phyloP scores from a whole-genome alignment of 2,329 filamentous ascomycete species.

The Mariannaea sp. region DNA sequence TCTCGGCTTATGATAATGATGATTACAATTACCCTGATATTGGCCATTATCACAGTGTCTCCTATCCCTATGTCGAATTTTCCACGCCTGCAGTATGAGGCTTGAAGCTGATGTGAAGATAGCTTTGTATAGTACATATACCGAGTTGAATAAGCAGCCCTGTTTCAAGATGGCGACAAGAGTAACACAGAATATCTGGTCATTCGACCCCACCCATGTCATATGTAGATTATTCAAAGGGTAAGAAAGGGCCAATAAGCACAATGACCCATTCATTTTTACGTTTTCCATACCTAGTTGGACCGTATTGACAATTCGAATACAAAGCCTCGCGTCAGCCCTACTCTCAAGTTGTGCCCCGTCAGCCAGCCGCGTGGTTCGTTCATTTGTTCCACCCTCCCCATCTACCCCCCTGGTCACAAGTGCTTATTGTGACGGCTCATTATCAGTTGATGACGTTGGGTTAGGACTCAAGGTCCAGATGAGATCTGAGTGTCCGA shows the following conservation, averaged over 20 bases:
- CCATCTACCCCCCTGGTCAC: conserved; percentile 20
- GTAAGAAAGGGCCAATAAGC: too few species aligned
- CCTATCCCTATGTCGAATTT: not conserved
- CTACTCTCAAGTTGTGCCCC: conserved; percentile 24
- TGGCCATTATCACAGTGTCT: not conserved
- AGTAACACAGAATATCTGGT: not conserved
- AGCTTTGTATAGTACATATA: not conserved
- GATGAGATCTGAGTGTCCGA: too few species aligned
- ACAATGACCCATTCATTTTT: too few species aligned
- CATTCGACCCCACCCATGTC: too few species aligned
- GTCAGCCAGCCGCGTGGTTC: conserved; percentile 7
- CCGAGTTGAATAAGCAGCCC: not conserved
- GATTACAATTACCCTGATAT: conserved; percentile 6
- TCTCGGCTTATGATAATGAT: conserved; percentile 32
- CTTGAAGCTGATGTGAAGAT: not conserved
- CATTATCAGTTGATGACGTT: not conserved
- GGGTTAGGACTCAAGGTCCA: not conserved
- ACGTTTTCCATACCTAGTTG: conserved; percentile 11
- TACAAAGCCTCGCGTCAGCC: conserved; percentile 35
- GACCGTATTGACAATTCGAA: conserved; percentile 6
- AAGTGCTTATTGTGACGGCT: conserved; percentile 34
- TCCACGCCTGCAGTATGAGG: not conserved
- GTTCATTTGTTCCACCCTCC: not conserved
- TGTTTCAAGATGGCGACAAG: not conserved
- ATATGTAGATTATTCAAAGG: too few species aligned